Evolutionary conservation across 192 early-diverging fungal genomes (phyloP), one percentile per base, ranked within the genome.

Genomic region (Backusella luteola): DNA sequence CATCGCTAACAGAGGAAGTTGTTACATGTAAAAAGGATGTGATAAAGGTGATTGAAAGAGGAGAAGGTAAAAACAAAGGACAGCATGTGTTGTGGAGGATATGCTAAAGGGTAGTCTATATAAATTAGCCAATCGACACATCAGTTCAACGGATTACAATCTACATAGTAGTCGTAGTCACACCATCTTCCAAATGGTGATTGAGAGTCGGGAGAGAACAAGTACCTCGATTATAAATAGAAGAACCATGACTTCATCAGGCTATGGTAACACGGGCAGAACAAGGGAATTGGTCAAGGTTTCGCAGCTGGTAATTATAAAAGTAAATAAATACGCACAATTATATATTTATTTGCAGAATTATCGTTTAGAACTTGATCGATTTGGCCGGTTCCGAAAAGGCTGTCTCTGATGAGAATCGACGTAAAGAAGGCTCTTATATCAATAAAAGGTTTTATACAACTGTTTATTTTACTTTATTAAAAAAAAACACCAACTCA

Each of bases 111-210:
- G 38, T 39, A 2, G 38, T 39, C 38, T 11, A 39, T 34, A 36
- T 53, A 6, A 34, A 21, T 29, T 80, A 89, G 87, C 82, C 36
- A 90, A 97, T 83, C 89, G 97, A 11, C 94, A 95, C 71, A 89
- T 96, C 66, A 94, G 95, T 34, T 90, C 92, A 3, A 99, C 98
- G 0, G 92, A 98, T 76, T 95, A 95, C 83, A 99, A 99, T 83
- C 91, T 96, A 69, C 88, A 93, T 59, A 94, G 92, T 72, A 94
- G 92, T 74, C 87, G 97, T 79, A 97, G 96, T 36, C 97, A 99
- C 80, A 97, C 98, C 6, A 93, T 99, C 26, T 98, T 99, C 73
- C 93, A 94, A 75, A 95, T 99, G 85, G 89, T 92, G 1, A 90
- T 96, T 72, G 94, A 96, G 79, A 95, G 94, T 66, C 83, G 94